These are phyloP conservation scores for Penicillium riverlandense DNA, from an alignment of 495 filamentous ascomycete genomes.

Conservation along the genomic window DNA sequence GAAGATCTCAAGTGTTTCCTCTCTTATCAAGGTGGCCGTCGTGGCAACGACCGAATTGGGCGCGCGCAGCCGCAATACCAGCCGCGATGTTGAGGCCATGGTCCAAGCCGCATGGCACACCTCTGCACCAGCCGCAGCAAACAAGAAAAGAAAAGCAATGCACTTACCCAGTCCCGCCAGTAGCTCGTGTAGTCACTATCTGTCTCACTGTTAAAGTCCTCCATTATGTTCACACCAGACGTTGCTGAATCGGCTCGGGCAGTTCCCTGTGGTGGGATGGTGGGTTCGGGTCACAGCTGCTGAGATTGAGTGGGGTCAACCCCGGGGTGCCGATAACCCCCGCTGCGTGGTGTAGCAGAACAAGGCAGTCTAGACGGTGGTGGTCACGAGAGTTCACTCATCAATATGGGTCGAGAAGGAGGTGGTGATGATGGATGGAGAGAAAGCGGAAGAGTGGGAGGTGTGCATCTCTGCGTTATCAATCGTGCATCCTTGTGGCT, in stretches of 20 bases:
- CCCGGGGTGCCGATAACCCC: constrained; percentile 18
- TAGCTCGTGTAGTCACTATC: constrained; percentile 99
- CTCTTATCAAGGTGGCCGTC: too few relatives aligned
- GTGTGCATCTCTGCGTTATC: too few relatives aligned
- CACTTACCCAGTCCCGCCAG: constrained; percentile 96
- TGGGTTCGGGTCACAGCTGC: constrained; percentile 12
- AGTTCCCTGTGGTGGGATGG: constrained; percentile 3
- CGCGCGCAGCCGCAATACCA: too few relatives aligned
- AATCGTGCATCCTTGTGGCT: too few relatives aligned
- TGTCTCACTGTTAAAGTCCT: constrained; percentile 94
- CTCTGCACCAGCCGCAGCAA: not conserved
- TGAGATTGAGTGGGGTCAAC: constrained; percentile 28
- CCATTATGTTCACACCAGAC: constrained; percentile 49
- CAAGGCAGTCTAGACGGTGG: constrained; percentile 4
- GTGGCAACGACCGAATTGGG: too few relatives aligned
- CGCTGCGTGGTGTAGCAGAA: constrained; percentile 14
- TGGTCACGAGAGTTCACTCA: too few relatives aligned
- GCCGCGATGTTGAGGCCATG: too few relatives aligned
- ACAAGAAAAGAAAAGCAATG: constrained; percentile 2
- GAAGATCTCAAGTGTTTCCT: too few relatives aligned
- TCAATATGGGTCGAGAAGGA: too few relatives aligned
- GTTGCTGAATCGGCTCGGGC: not conserved
- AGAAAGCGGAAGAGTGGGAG: too few relatives aligned
- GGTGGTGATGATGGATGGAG: too few relatives aligned
- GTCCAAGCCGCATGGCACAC: not conserved